phyloP scores from a whole-genome alignment of 352 stramenopile species.

The Phytophthora multivora region DNA sequence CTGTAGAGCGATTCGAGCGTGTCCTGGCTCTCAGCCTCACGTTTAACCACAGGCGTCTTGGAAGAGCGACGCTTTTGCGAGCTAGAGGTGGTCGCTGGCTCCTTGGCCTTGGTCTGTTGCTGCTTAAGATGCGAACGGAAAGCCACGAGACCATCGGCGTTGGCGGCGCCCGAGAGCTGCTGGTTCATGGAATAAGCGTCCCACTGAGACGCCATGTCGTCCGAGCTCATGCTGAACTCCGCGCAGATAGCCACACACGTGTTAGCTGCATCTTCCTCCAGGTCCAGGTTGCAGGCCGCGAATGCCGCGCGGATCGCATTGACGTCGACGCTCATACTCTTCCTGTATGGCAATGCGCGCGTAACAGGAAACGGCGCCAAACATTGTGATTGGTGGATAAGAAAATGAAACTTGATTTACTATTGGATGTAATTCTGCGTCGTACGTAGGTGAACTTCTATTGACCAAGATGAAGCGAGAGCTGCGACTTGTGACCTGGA shows the following conservation, averaged over 20 bases:
- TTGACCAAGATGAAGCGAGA: conserved; percentile 18
- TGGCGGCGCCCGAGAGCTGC: conserved; percentile 61
- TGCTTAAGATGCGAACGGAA: conserved; percentile 78
- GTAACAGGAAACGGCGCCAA: conserved; percentile 41
- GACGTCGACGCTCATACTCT: conserved; percentile 60
- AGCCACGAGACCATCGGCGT: conserved; percentile 59
- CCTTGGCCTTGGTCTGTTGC: conserved; percentile 48
- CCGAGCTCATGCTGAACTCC: conserved; percentile 79
- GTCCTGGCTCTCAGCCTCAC: conserved; percentile 59
- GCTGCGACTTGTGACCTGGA: conserved; percentile 80
- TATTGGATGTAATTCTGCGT: conserved; percentile 16
- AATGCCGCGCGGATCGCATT: conserved; percentile 73
- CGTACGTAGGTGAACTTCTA: background rate
- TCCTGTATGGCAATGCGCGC: conserved; percentile 8
- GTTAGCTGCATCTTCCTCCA: conserved; percentile 65
- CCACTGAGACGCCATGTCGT: conserved; percentile 81
- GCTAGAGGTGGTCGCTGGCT: conserved; percentile 7
- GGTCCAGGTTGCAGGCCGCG: conserved; percentile 73
- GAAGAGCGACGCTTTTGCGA: conserved; percentile 56
- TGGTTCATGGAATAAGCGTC: conserved; percentile 90
- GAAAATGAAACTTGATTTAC: background rate
- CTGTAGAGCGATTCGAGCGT: conserved; percentile 70
- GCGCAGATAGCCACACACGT: conserved; percentile 72
- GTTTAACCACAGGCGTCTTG: conserved; percentile 78
- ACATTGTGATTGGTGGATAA: conserved; percentile 40